A percentile compares a stretch with the other conserved stretches of the same genome.
These are phyloP conservation scores for Dryas drummondii DNA, from an alignment of 306 rosid species.

Conservation along the genomic window DNA sequence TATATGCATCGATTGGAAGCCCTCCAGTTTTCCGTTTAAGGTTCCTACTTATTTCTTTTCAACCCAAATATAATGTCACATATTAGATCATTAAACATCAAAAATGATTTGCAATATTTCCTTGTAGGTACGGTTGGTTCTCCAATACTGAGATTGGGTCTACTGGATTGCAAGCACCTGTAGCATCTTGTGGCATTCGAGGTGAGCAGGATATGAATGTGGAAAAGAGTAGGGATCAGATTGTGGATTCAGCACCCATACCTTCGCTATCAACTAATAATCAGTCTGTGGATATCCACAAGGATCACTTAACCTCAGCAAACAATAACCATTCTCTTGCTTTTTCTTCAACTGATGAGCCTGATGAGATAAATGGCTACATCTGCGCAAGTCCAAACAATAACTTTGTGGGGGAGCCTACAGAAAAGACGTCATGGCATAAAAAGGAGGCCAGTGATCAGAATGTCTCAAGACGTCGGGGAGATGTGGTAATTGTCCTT, in stretches of 20 bases:
- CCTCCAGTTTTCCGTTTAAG: slow-evolving; percentile 82
- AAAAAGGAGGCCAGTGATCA: slow-evolving; percentile 46
- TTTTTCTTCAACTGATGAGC: slow-evolving; percentile 32
- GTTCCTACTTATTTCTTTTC: slow-evolving; percentile 38
- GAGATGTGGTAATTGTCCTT: slow-evolving; percentile 58
- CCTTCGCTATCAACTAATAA: slow-evolving; percentile 35
- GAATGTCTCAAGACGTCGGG: slow-evolving; percentile 42
- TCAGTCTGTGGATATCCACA: slow-evolving; percentile 42
- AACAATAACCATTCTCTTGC: slow-evolving; percentile 31
- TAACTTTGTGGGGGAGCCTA: slow-evolving; percentile 37
- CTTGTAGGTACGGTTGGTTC: slow-evolving; percentile 97
- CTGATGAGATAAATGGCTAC: slow-evolving; percentile 34
- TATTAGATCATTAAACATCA: neutral
- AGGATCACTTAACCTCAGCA: slow-evolving; percentile 40
- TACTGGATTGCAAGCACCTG: slow-evolving; percentile 39
- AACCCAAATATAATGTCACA: neutral
- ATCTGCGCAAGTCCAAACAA: slow-evolving; percentile 30
- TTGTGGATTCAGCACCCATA: slow-evolving; percentile 33
- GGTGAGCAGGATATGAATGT: slow-evolving; percentile 42
- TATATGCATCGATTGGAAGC: slow-evolving; percentile 70
- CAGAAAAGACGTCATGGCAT: slow-evolving; percentile 37
- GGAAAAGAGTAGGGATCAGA: slow-evolving; percentile 39
- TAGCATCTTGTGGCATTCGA: slow-evolving; percentile 42
- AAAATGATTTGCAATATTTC: slow-evolving; percentile 22
- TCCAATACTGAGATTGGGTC: slow-evolving; percentile 45